phyloP scores from a whole-genome alignment of 2,329 filamentous ascomycete species.

The Fusarium sp. region DNA sequence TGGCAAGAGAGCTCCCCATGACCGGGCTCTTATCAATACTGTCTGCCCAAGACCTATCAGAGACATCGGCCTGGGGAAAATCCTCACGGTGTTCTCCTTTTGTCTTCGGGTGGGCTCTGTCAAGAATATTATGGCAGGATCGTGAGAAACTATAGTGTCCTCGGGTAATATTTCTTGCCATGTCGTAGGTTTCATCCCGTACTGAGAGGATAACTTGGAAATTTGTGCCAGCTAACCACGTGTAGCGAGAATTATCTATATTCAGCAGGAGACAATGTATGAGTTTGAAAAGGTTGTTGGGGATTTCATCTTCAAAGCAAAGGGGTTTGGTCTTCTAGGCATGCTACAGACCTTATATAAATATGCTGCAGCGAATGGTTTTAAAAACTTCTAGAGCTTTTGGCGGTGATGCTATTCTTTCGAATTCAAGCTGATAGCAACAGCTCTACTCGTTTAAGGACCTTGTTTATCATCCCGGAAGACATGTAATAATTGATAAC shows the following conservation, averaged over 20 bases:
- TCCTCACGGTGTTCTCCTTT: not conserved
- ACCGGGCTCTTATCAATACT: not conserved
- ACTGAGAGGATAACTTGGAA: not conserved
- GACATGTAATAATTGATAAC: not conserved
- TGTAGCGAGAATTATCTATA: not conserved
- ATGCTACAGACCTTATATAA: not conserved
- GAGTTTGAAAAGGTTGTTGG: not conserved
- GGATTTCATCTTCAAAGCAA: not conserved
- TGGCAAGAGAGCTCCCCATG: not conserved
- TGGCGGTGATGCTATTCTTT: not conserved
- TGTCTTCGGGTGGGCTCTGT: not conserved
- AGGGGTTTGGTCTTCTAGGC: rapidly evolving
- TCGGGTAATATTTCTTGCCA: not conserved
- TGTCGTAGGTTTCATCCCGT: not conserved
- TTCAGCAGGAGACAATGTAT: not conserved
- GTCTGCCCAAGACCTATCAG: not conserved
- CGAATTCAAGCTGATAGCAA: not conserved
- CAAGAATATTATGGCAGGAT: not conserved
- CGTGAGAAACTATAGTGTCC: not conserved
- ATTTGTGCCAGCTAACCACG: not conserved
- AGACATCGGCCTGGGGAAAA: not conserved
- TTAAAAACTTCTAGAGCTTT: rapidly evolving
- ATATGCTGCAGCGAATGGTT: not conserved
- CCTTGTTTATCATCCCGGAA: too few species aligned
- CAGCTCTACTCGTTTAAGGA: not conserved